Base-by-base conservation (phyloP, 805 yeast genomes). In the Ogataea zsoltii region DNA sequence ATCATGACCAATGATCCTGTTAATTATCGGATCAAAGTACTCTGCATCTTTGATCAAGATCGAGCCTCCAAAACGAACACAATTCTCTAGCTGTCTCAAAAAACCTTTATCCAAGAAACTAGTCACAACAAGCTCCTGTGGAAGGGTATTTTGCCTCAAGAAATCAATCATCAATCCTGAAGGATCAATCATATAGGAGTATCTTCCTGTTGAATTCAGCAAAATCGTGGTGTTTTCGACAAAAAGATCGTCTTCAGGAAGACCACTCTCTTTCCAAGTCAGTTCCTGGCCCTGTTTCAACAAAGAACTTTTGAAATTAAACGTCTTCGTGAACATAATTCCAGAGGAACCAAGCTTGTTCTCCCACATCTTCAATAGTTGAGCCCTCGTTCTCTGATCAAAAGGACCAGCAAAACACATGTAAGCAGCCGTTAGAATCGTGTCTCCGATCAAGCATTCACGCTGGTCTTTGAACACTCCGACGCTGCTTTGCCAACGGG, bases 1-100 rank as follows among this genome's bases (percentile, higher is more conserved):
- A 47, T 89, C 96, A 26, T 71, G 70, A 37, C 79, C 72, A 38
- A 92, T 62, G 1, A 92, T 63, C 0, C 85, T 72, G 45, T 77
- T 77, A 10, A 92, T 58, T 7, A 87, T 66, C 0, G 97, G 96
- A 60, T 92, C 92, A 57, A 77, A 82, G 52, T 75, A 68, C 57
- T 92, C 97, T 3, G 91, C 90, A 65, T 92, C 92, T 53, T 80
- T 80, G 14, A 92, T 73, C 12, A 91, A 58, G 7, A 92, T 68
- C 0, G 77, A 56, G 2, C 88, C 89, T 4, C 98, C 97, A 71
- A 91, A 91, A 51, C 94, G 70, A 21, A 91, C 60, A 0, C 96
- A 84, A 56, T 88, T 85, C 60, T 90, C 96, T 13, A 92, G 58
- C 34, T 80, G 85, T 51, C 81, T 83, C 2, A 76, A 60, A 60